Conservation (phyloP, 1,139 yeast species). For the Taphrina flavorubra region DNA sequence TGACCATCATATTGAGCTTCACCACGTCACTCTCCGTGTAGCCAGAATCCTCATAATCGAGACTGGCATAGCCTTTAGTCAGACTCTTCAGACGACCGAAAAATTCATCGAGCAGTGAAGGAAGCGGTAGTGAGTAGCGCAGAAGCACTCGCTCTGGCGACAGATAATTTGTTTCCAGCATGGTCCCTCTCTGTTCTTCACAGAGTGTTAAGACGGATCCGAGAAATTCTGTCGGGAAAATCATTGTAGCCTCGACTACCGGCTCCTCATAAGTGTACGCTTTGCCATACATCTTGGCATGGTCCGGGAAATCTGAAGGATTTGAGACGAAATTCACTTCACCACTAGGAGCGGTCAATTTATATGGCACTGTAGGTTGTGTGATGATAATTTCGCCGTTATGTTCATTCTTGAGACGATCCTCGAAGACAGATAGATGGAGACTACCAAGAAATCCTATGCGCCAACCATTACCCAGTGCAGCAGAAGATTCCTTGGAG, state of each 20-base stretch:
- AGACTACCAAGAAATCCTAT: conserved; percentile 91
- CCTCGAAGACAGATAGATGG: conserved; percentile 94
- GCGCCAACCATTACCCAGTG: conserved; percentile 97
- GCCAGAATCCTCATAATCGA: conserved; percentile 94
- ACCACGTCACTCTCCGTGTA: conserved; percentile 79
- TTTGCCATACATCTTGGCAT: conserved; percentile 49
- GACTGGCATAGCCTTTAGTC: conserved; percentile 89
- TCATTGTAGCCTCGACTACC: conserved; percentile 85
- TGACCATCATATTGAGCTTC: conserved; percentile 85
- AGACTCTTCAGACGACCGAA: conserved; percentile 90
- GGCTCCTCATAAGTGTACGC: conserved; percentile 73
- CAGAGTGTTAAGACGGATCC: conserved; percentile 87
- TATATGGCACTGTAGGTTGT: conserved; percentile 95
- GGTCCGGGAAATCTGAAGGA: conserved; percentile 89
- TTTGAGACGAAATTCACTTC: conserved; percentile 71
- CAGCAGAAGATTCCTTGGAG: conserved; percentile 89
- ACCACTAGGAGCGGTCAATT: conserved; percentile 69
- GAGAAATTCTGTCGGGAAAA: conserved; percentile 85
- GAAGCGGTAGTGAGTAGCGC: conserved; percentile 80
- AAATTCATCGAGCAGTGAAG: conserved; percentile 91
- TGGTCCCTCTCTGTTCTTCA: conserved; percentile 81
- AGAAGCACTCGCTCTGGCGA: conserved; percentile 74
- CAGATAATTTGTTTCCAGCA: conserved; percentile 76
- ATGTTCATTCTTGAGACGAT: conserved; percentile 87
- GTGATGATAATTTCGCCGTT: conserved; percentile 92